A percentile compares a stretch with the other conserved stretches of the same genome.
Conservation (phyloP, 352 stramenopile genomes). For the Globisporangium sylvaticum region DNA sequence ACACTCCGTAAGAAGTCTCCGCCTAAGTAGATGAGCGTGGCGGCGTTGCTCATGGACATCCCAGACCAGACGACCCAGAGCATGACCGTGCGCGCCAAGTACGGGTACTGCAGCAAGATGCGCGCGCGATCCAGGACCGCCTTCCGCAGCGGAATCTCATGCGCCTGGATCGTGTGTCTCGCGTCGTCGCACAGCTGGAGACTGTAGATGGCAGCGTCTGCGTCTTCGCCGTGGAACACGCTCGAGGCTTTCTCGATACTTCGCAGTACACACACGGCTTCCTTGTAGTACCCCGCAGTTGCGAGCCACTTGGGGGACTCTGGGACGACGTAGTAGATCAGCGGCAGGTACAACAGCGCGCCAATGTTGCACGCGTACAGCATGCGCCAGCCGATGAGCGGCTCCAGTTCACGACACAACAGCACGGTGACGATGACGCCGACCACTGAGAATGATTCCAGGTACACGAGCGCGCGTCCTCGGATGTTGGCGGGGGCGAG, state of each 20-base stretch:
- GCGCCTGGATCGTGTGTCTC: neutral
- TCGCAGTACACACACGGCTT: neutral
- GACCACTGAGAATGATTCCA: neutral
- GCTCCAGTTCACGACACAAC: neutral
- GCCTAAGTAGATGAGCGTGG: neutral
- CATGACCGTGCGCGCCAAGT: conserved; percentile 1
- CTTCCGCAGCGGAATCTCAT: neutral
- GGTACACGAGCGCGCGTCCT: neutral
- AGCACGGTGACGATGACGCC: neutral
- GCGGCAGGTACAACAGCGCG: neutral
- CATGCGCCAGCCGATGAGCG: neutral
- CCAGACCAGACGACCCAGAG: conserved; percentile 6
- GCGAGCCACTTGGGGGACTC: conserved; percentile 5
- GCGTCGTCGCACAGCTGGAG: too few relatives aligned
- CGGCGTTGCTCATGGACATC: neutral
- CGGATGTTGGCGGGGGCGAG: neutral
- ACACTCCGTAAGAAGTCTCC: neutral
- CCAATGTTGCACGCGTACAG: neutral
- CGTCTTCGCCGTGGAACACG: neutral
- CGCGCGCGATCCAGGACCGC: neutral
- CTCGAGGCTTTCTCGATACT: neutral
- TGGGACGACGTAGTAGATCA: neutral
- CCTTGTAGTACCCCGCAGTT: neutral
- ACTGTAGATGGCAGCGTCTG: neutral
- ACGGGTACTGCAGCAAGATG: neutral